These are phyloP conservation scores for Lophiostoma macrostomum DNA, from an alignment of 495 filamentous ascomycete genomes.

Conservation along the genomic window DNA sequence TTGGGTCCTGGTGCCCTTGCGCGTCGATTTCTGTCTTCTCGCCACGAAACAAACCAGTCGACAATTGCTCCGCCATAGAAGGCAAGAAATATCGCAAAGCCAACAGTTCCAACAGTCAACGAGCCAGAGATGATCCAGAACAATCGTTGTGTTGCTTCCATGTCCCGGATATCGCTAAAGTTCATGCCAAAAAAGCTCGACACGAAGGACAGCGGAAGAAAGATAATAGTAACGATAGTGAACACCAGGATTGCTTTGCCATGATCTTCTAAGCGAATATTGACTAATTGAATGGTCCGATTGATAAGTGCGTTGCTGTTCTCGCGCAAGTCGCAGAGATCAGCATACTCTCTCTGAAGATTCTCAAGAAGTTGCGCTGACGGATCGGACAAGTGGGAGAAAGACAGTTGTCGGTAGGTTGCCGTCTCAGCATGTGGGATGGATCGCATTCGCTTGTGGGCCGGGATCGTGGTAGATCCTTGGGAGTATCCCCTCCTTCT, in stretches of 20 bases:
- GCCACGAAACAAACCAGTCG: slow-evolving; percentile 36
- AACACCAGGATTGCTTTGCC: slow-evolving; percentile 46
- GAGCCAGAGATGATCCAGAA: slow-evolving; percentile 43
- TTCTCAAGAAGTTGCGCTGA: slow-evolving; percentile 40
- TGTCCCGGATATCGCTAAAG: slow-evolving; percentile 42
- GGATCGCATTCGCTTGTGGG: slow-evolving; percentile 2
- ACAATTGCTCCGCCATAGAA: slow-evolving; percentile 40
- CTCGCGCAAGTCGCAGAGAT: slow-evolving; percentile 40
- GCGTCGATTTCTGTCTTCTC: slow-evolving; percentile 25
- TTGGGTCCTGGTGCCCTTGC: not conserved
- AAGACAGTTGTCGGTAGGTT: slow-evolving; percentile 35
- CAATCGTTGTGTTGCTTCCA: slow-evolving; percentile 37
- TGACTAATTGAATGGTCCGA: slow-evolving; percentile 44
- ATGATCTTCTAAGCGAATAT: slow-evolving; percentile 45
- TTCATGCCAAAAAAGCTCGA: slow-evolving; percentile 47
- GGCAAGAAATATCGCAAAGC: slow-evolving; percentile 37
- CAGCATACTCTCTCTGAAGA: slow-evolving; percentile 38
- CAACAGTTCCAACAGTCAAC: slow-evolving; percentile 38
- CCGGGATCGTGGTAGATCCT: not conserved
- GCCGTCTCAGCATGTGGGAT: slow-evolving; percentile 13
- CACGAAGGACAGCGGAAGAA: slow-evolving; percentile 43
- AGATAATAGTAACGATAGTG: slow-evolving; percentile 45
- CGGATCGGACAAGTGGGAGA: slow-evolving; percentile 36
- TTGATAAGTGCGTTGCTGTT: slow-evolving; percentile 43
- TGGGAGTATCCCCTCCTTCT: slow-evolving; percentile 8